phyloP scores from a whole-genome alignment of 345 rosid species.

The Adansonia digitata region DNA sequence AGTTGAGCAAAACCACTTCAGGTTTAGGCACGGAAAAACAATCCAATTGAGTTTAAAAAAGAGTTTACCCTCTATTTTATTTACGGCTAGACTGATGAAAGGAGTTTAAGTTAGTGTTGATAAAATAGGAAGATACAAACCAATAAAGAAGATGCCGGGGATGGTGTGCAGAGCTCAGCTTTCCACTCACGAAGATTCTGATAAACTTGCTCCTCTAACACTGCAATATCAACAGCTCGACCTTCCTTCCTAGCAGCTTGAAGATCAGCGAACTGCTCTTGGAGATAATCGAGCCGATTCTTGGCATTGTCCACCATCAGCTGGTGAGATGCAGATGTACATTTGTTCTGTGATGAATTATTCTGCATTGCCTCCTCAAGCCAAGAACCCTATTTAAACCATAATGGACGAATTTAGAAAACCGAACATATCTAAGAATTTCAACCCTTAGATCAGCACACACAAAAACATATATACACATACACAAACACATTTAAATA shows the following conservation, averaged over 20 bases:
- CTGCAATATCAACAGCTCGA: constrained; percentile 37
- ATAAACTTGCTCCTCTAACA: constrained; percentile 65
- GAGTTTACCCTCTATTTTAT: background rate
- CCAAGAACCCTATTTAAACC: constrained; percentile 4
- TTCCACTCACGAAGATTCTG: constrained; percentile 66
- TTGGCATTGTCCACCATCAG: constrained; percentile 52
- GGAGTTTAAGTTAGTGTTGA: background rate
- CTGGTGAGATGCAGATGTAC: constrained; percentile 45
- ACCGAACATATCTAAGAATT: background rate
- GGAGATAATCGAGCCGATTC: constrained; percentile 51
- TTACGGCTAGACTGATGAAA: background rate
- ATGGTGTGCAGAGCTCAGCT: constrained; percentile 58
- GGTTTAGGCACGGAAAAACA: background rate
- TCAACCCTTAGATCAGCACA: background rate
- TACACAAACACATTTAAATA: background rate
- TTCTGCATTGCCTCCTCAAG: constrained; percentile 30
- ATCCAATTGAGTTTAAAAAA: background rate
- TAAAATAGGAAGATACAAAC: constrained; percentile 31
- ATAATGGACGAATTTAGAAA: background rate
- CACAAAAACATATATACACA: background rate
- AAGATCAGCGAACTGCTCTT: constrained; percentile 49
- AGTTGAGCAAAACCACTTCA: constrained; percentile 14
- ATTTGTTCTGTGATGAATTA: constrained; percentile 40
- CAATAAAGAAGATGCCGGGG: constrained; percentile 60
- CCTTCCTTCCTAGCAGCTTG: constrained; percentile 65